Base-by-base conservation (phyloP, 768 basidiomycete genomes). In the Udeniomyces megalosporus region DNA sequence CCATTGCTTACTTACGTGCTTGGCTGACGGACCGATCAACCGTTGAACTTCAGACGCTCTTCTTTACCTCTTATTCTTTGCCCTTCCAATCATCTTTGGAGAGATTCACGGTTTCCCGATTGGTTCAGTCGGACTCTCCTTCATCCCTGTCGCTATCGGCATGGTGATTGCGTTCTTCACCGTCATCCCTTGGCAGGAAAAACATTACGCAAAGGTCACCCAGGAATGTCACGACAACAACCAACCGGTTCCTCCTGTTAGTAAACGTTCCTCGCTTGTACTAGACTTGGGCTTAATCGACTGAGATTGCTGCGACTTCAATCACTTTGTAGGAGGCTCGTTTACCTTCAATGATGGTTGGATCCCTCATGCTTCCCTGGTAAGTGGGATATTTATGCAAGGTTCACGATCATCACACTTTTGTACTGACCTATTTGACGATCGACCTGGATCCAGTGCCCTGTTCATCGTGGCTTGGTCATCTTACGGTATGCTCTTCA, bases 31-130 rank as follows among this genome's bases (percentile, higher is more conserved):
- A 14, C 24, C 38, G 3, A 62, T 48, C 35, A 46, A 44, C 52
- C 28, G 26, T 58, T 11, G 15, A n/a, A n/a, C n/a, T n/a, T n/a
- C 12, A 22, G 24, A 47, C 20, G 32, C 44, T 5, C 46, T 64
- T 14, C 56, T 64, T 4, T 64, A 64, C 57, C 45, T 58, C 20
- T 52, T 64, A 0, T 64, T 64, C 62, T 58, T 58, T n/a, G 62
- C 62, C 31, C 47, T 65, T 2, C 57, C 58, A 3, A 48, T 60
- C 53, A 51, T 60, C 24, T 60, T 54, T 17, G 32, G 26, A 8
- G 29, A 48, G 15, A 22, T 56, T n/a, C 53, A 59, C 29, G 28
- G 26, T 1, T 65, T 65, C 58, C 47, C 58, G 17, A 29, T 65
- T 22, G 63, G 63, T 12, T 54, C 58, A 1, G 53, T 60, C 32